Evolutionary conservation across 345 rosid species (phyloP).

Genomic region (Bretschneidera sinensis): DNA sequence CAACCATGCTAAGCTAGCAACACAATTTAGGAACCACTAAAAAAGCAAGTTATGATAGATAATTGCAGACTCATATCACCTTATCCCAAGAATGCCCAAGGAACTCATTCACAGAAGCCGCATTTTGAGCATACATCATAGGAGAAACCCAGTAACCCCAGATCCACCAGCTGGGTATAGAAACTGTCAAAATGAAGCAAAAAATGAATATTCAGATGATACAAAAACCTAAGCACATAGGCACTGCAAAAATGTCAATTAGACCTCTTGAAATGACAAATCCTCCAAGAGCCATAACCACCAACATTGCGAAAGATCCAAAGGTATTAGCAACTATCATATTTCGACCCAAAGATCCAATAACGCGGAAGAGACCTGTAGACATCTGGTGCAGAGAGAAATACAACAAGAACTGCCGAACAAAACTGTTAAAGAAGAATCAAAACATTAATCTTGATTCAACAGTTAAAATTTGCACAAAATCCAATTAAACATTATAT

Average conservation of each 20-base stretch:
- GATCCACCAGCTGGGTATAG: slow-evolving; percentile 92
- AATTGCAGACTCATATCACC: slow-evolving; percentile 37
- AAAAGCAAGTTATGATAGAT: slow-evolving; percentile 8
- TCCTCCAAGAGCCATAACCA: slow-evolving; percentile 97
- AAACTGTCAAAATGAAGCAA: slow-evolving; percentile 48
- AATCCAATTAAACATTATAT: slow-evolving; percentile 14
- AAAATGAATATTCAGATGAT: slow-evolving; percentile 14
- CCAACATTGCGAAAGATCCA: slow-evolving; percentile 97
- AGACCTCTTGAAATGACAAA: slow-evolving; percentile 92
- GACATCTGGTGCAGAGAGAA: slow-evolving; percentile 97
- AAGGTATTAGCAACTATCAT: slow-evolving; percentile 98
- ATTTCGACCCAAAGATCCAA: slow-evolving; percentile 90
- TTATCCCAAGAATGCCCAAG: slow-evolving; percentile 88
- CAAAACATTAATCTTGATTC: slow-evolving; percentile 14
- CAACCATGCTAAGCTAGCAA: background rate
- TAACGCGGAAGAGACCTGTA: slow-evolving; percentile 83
- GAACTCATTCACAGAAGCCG: slow-evolving; percentile 93
- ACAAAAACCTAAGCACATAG: slow-evolving; percentile 1
- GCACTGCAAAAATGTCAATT: slow-evolving; percentile 7
- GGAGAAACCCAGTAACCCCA: slow-evolving; percentile 99
- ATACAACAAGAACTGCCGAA: slow-evolving; percentile 74
- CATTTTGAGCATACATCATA: slow-evolving; percentile 92
- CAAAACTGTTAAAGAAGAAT: slow-evolving; percentile 57
- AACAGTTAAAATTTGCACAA: slow-evolving; percentile 2
- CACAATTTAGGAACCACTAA: background rate